Evolutionary conservation across 1,284 basidiomycete species (phyloP).

Genomic region (Fomitopsis palustris): DNA sequence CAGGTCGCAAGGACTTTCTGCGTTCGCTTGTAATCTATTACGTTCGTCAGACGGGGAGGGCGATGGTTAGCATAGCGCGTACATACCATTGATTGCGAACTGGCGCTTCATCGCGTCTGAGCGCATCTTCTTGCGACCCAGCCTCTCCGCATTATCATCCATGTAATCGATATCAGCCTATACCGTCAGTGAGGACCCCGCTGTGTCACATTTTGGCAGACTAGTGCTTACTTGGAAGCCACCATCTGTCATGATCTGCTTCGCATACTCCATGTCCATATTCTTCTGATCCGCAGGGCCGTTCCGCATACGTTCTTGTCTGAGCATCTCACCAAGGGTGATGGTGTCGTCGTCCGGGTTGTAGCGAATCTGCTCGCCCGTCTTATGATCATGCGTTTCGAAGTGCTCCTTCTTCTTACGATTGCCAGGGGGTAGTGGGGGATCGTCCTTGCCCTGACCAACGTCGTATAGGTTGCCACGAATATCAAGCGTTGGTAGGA

Average conservation of each 20-base stretch:
- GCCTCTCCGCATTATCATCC: slow-evolving; percentile 92
- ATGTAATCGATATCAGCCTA: slow-evolving; percentile 90
- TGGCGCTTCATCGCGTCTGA: slow-evolving; percentile 94
- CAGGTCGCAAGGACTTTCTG: slow-evolving; percentile 88
- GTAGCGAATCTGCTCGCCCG: slow-evolving; percentile 81
- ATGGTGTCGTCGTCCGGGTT: slow-evolving; percentile 89
- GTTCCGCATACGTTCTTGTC: slow-evolving; percentile 88
- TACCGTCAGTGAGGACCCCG: neutral
- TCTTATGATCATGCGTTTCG: slow-evolving; percentile 85
- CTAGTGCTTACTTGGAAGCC: slow-evolving; percentile 69
- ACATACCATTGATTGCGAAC: slow-evolving; percentile 90
- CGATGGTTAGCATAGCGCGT: no score
- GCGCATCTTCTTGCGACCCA: slow-evolving; percentile 92
- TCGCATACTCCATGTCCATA: slow-evolving; percentile 86
- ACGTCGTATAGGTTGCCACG: slow-evolving; percentile 89
- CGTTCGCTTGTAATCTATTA: slow-evolving; percentile 87
- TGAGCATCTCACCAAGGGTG: slow-evolving; percentile 87
- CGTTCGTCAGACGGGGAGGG: slow-evolving; percentile 2
- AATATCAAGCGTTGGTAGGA: slow-evolving; percentile 89
- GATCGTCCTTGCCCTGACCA: slow-evolving; percentile 65
- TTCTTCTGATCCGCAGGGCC: slow-evolving; percentile 90
- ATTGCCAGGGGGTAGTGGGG: slow-evolving; percentile 54
- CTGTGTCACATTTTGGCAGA: neutral
- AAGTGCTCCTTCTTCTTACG: slow-evolving; percentile 80
- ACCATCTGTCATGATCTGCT: slow-evolving; percentile 83